These are phyloP conservation scores for Trichoderma polysporum DNA, from an alignment of 2,329 filamentous ascomycete genomes.

Conservation along the genomic window DNA sequence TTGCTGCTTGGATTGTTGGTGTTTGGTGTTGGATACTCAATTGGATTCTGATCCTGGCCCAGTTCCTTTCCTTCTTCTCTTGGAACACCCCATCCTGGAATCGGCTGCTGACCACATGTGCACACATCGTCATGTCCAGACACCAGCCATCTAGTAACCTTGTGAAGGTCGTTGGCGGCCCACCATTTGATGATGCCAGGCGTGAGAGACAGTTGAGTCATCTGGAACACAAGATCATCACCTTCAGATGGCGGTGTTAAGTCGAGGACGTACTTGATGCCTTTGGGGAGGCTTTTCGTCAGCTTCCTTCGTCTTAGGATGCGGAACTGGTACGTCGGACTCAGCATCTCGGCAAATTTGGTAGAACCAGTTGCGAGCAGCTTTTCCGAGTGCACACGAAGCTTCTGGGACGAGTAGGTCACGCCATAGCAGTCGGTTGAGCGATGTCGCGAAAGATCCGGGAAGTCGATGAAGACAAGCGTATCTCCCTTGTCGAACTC, in stretches of 20 bases:
- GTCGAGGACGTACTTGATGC: conserved; percentile 60
- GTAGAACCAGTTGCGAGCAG: conserved; percentile 47
- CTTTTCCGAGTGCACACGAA: conserved; percentile 48
- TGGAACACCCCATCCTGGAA: not conserved
- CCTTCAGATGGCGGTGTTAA: conserved; percentile 62
- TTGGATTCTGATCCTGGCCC: too few relatives aligned
- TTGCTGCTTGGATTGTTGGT: conserved; percentile 1
- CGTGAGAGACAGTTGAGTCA: conserved; percentile 59
- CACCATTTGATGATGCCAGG: conserved; percentile 57
- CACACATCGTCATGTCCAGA: conserved; percentile 45
- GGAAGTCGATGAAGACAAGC: conserved; percentile 45
- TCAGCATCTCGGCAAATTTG: conserved; percentile 48
- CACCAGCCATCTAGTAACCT: conserved; percentile 33
- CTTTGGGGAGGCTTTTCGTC: conserved; percentile 37
- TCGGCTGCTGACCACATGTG: conserved; percentile 27
- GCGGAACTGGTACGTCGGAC: conserved; percentile 42
- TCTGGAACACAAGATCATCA: conserved; percentile 59
- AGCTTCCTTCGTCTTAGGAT: conserved; percentile 39
- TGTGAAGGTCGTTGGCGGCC: conserved; percentile 37
- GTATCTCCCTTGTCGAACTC: conserved; percentile 43
- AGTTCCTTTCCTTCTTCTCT: not conserved
- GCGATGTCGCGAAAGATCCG: conserved; percentile 24
- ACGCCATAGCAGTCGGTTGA: conserved; percentile 38
- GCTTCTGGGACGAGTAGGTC: conserved; percentile 35
- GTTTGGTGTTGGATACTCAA: not conserved